Base-by-base conservation (phyloP, 164 flowering plant species). In the Stephania japonica region DNA sequence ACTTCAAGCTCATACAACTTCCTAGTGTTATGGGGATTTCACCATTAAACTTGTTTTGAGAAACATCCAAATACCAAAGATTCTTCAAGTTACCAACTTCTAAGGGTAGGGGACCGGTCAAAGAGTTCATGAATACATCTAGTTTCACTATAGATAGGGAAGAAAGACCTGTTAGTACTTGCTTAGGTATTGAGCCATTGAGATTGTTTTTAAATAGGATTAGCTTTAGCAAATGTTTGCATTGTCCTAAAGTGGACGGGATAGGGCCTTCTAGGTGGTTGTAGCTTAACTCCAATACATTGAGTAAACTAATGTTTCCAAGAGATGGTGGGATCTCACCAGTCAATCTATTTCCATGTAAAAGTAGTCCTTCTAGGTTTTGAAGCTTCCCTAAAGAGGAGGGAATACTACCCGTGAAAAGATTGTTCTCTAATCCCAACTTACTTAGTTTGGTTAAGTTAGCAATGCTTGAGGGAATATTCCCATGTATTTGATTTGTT, bases 51-150 rank as follows among this genome's bases (percentile, higher is more conserved):
- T 53, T 68, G 66, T 86, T 86, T 0, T 53, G 14, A 0, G 83
- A 82, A 4, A 84, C 25, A 67, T 78, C 77, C 8, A 87, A 12
- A 4, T 14, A 18, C 5, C 0, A 66, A 0, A 87, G 70, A 68
- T 80, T 77, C 19, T 18, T 74, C 72, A 85, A 67, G 0, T 73
- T 65, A 1, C 86, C 85, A 0, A 85, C 74, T 43, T 78, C 81
- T 0, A n/a, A 8, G 10, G 90, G 85, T 5, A 87, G 62, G 26
- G 66, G 3, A 1, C 88, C 90, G 4, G 67, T 65, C 2, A 87
- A 69, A 0, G 26, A 38, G 65, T 87, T 87, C 0, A 32, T 9
- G 10, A 83, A 67, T 5, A 85, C 19, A 27, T 72, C 70, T 5
- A 67, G 47, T 21, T 26, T 6, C 4, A 67, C 19, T 0, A 80